Percentiles rank a stretch among this genome's conserved stretches.
Evolutionary conservation across 768 basidiomycete genomes (phyloP).

Genomic region (Termitomyces sp.): DNA sequence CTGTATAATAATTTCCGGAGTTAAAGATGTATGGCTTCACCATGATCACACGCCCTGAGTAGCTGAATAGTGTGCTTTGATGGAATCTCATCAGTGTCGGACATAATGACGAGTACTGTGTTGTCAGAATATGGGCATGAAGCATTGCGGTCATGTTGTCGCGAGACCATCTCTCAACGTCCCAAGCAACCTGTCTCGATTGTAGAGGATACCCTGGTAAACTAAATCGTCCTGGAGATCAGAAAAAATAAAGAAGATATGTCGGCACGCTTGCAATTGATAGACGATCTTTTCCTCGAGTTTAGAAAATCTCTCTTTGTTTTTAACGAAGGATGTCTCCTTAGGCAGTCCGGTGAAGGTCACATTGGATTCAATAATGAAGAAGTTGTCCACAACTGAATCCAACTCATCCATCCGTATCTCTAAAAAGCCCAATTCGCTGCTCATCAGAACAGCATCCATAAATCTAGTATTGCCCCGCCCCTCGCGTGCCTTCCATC

Average conservation of each 20-base stretch:
- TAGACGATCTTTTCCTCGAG: slow-evolving; percentile 53
- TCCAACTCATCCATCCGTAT: slow-evolving; percentile 58
- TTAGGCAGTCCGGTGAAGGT: slow-evolving; percentile 61
- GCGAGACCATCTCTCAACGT: slow-evolving; percentile 44
- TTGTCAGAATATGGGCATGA: slow-evolving; percentile 24
- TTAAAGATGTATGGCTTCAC: slow-evolving; percentile 50
- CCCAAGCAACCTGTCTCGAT: slow-evolving; percentile 40
- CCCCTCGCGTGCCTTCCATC: slow-evolving; percentile 38
- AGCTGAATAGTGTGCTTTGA: slow-evolving; percentile 44
- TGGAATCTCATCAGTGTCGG: slow-evolving; percentile 61
- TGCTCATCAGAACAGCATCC: slow-evolving; percentile 59
- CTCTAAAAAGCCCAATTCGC: slow-evolving; percentile 58
- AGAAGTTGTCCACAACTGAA: slow-evolving; percentile 50
- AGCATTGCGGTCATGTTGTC: slow-evolving; percentile 43
- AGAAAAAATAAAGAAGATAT: background rate
- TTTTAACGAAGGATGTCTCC: slow-evolving; percentile 40
- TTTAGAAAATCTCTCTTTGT: slow-evolving; percentile 39
- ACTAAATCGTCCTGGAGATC: slow-evolving; percentile 17
- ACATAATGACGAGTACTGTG: slow-evolving; percentile 48
- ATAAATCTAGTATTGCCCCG: slow-evolving; percentile 34
- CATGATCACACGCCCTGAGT: slow-evolving; percentile 48
- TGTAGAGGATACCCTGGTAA: slow-evolving; percentile 39
- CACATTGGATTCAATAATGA: slow-evolving; percentile 55
- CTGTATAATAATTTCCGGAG: slow-evolving; percentile 58
- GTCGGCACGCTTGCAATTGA: slow-evolving; percentile 28